Evolutionary conservation across 306 rosid species (phyloP), one percentile per base, ranked within the genome.

Genomic region (Vicia sativa): DNA sequence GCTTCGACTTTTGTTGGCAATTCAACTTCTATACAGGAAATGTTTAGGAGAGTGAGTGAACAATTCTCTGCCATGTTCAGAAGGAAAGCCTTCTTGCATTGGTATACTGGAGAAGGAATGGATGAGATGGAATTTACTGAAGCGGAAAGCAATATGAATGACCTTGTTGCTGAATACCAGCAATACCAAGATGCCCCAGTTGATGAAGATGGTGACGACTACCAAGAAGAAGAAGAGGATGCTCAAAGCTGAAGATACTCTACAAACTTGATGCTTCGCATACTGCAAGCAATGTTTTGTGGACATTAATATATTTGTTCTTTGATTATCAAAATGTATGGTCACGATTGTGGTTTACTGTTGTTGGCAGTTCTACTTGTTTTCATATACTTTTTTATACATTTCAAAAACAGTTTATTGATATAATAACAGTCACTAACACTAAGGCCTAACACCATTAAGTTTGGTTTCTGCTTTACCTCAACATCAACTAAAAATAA

Each of bases 41-140:
- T 89, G 91, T 89, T 89, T 70, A 74, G 90, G 68, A 84, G 96
- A 73, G 91, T 89, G 55, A 78, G 96, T 18, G 91, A 86, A 75
- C 95, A 88, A 61, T 88, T 88, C 81, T 77, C 95, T 1, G 95
- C 88, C 35, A 87, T 87, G 95, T 87, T 88, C 72, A 81, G 91
- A 68, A 86, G 91, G 78, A 88, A 88, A 75, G 95, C 95, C 26
- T 88, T 88, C 85, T 88, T 88, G 92, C 91, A 86, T 23, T 86
- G 91, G 91, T 86, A 86, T 14, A 86, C 91, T 2, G 91, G 87
- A 55, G 91, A 86, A 79, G 91, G 91, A 68, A 86, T 86, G 91
- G 91, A 86, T 66, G 91, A 83, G 77, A 79, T 86, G 91, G 91
- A 86, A 72, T 86, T 86, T 12, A 86, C 87, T 3, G 88, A 86